Evolutionary conservation across 768 basidiomycete species (phyloP), one percentile per base, ranked within the genome.

Genomic region (Cantharellus cinnabarinus): DNA sequence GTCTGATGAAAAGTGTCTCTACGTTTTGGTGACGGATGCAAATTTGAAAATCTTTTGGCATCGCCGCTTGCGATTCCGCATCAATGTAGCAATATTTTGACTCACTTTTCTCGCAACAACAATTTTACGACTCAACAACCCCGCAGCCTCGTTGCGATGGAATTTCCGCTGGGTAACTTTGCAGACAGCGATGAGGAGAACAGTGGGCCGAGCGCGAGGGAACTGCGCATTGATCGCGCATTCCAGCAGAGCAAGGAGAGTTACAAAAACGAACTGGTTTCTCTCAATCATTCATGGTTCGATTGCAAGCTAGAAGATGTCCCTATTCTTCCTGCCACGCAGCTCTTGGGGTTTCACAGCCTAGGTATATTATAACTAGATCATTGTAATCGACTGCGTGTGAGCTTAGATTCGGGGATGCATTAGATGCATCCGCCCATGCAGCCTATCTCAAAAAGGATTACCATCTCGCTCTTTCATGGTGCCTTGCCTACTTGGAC

Each of bases 241-340:
- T 63, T 63, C 44, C 10, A 61, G 52, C 55, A 61, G 14, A 61
- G 60, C 60, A 63, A 61, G 44, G n/a, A 37, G 39, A 56, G 54
- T 2, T 63, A 63, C 53, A 51, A 57, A 29, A 42, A 50, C 35
- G 62, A 63, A 39, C 60, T 51, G 14, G 62, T 63, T 4, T 10
- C 58, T 39, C 52, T 54, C 10, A 58, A 56, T n/a, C 39, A 40
- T 40, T 10, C 56, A 56, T 44, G 60, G 56, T n/a, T 61, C 41
- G 37, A 40, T 57, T 14, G 34, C 40, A 41, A 57, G 39, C 56
- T 41, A 5, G 7, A 14, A 37, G 56, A 57, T 14, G 38, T 39
- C 38, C 34, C 38, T 14, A 57, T 5, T 10, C 7, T 37, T 14
- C 14, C 52, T 7, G 38, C 10, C 52, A 37, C 14, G 7, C 10